phyloP scores from a whole-genome alignment of 768 basidiomycete species.

The Xerocomellus chrysenteron region DNA sequence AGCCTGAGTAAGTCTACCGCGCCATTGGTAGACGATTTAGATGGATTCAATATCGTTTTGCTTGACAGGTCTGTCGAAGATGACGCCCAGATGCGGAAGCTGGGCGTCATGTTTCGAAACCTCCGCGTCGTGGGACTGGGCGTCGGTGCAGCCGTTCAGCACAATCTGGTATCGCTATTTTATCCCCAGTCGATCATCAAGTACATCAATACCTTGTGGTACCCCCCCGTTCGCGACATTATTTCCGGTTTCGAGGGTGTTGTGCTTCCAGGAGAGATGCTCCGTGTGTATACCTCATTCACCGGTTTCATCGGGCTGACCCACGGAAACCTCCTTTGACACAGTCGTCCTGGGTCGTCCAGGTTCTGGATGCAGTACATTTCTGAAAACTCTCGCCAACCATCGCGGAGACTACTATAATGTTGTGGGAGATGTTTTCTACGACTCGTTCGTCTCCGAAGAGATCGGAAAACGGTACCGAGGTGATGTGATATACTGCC shows the following conservation, averaged over 20 bases:
- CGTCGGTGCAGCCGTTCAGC: conserved; percentile 42
- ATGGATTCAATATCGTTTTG: neutral
- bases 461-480: conserved; percentile 46
- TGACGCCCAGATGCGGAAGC: conserved; percentile 36
- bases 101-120: conserved; percentile 52
- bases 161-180: conserved; percentile 54
- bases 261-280: conserved; percentile 72
- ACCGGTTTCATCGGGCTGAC: neutral
- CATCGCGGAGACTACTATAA: conserved; percentile 39
- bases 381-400: conserved; percentile 54
- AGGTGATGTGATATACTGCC: conserved; percentile 46
- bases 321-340: neutral
- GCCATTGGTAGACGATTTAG: too few relatives aligned
- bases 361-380: conserved; percentile 55
- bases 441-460: conserved; percentile 45
- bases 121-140: conserved; percentile 53
- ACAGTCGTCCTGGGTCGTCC: conserved; percentile 83
- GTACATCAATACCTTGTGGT: conserved; percentile 44
- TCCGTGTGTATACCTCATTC: conserved; percentile 50
- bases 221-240: conserved; percentile 65
- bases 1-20: conserved; percentile 10
- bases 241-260: conserved; percentile 63
- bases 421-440: conserved; percentile 43
- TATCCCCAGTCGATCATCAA: conserved; percentile 42
- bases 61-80: conserved; percentile 34